Evolutionary conservation across 208 protist genomes (phyloP), one percentile per base, ranked within the genome.

Genomic region (Kentomonas sorsogonicus): DNA sequence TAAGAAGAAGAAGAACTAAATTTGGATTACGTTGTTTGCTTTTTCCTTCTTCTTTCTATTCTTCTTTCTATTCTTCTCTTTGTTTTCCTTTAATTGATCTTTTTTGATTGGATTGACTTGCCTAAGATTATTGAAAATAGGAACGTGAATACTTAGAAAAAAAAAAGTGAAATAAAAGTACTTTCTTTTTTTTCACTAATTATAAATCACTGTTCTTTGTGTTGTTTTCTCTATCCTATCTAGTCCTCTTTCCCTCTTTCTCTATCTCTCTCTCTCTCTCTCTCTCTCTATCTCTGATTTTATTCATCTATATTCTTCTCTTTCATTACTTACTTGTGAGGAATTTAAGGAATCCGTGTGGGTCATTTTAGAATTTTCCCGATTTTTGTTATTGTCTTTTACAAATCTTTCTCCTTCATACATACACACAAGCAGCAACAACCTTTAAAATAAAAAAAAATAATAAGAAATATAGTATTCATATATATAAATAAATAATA

Each of bases 131-230:
- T 53, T n/a, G 46, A 57, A 46, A 53, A 6, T 41, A 3, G 47
- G 52, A 33, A 38, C 9, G 22, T 10, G 5, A 53, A 53, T 23
- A 29, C 9, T 5, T 23, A 18, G 29, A 56, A 38, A 47, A 55
- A 56, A 29, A 54, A 54, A 53, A 50, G 26, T 43, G 3, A 48
- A 53, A 29, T n/a, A n/a, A 36, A 48, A 41, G 33, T 41, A 20
- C 16, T 30, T 22, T 58, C 29, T 39, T 47, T 53, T 44, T n/a
- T 53, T 18, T 4, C 46, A 44, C 13, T 36, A 25, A 44, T 27
- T 34, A 6, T 10, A 53, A 3, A 22, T 23, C 40, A 2, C 29
- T 54, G 4, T 22, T 33, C 3, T 41, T 10, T 40, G 34, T 52
- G 26, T 41, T 51, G 20, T 34, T 25, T 46, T 25, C 6, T 36